Evolutionary conservation across 495 filamentous ascomycete species (phyloP), one percentile per base, ranked within the genome.

Genomic region (Oidiodendron maius): DNA sequence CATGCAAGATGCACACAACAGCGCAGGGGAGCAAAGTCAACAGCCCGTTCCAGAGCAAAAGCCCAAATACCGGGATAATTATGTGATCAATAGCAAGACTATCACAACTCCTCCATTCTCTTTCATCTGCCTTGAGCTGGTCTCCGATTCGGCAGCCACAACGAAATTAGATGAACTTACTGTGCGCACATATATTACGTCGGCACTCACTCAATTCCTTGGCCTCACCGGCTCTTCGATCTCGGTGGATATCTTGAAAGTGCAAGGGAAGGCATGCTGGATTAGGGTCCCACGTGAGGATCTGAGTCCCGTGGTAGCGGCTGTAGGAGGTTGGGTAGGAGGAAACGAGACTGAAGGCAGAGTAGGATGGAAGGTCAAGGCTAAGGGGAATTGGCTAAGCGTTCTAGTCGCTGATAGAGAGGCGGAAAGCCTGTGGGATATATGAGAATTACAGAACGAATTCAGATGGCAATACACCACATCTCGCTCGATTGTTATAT

Each of bases 131-230:
- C 50, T 61, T 3, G 24, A 46, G 20, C 48, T 57, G 1, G 40
- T 45, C 12, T 45, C 50, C 0, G 28, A 44, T 11, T 22, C 44
- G 16, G 45, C n/a, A 18, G 9, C 37, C 5, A 13, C 13, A 28
- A 43, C 8, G 25, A 30, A 1, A 4, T 28, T 91, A 26, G 91
- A 96, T 66, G 70, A 75, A 23, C 72, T 95, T 26, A 91, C 87
- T 39, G 77, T 80, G 25, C 83, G 82, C 30, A 76, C 83, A 1
- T 80, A 88, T 57, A 80, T 93, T 42, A 82, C 78, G 17, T 64
- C 83, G 23, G 84, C 89, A 0, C 69, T 96, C 1, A 75, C 74
- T 8, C 86, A 90, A 58, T 95, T 87, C 66, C 79, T 96, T 16
- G 91, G 91, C 8, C 57, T 84, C 24, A 78, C 79, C 2, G 91